Evolutionary conservation across 768 basidiomycete genomes (phyloP).

Genomic region (Boletus subcaerulescens): DNA sequence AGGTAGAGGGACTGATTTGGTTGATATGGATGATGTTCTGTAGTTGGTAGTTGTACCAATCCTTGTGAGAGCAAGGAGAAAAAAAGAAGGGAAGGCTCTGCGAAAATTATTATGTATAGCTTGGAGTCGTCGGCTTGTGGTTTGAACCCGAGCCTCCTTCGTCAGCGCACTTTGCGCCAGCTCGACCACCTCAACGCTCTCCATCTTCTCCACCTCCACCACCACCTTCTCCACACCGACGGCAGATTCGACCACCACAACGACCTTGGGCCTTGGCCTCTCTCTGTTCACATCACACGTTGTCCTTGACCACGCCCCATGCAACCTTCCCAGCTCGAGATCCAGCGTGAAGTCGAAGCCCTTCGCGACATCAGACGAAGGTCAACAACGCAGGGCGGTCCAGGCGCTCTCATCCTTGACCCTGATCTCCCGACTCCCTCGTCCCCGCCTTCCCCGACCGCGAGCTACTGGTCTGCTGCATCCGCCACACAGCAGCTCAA

Average conservation of each 20-base stretch:
- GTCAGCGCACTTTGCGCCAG: conserved; percentile 1
- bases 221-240: conserved; percentile 5
- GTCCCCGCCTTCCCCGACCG: conserved; percentile 55
- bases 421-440: conserved; percentile 85
- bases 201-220: not conserved
- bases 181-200: not conserved
- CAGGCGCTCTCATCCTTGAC: conserved; percentile 81
- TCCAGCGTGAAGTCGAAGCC: conserved; percentile 83
- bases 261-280: not conserved
- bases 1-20: conserved; percentile 19
- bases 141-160: not conserved
- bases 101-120: no score
- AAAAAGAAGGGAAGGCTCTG: no score
- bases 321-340: conserved; percentile 82
- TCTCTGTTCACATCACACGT: conserved; percentile 13
- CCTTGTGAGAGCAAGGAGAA: not conserved
- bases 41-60: conserved; percentile 10
- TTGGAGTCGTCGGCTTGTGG: not conserved
- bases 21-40: conserved; percentile 15
- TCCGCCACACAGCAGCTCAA: conserved; percentile 33
- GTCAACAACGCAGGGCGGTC: conserved; percentile 69
- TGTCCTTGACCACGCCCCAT: conserved; percentile 31
- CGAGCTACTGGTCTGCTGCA: conserved; percentile 47
- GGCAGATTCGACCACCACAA: not conserved
- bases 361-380: conserved; percentile 81